A percentile compares a stretch with the other conserved stretches of the same genome.
Evolutionary conservation across 2,329 filamentous ascomycete species (phyloP).

Genomic region (Magnaporthiopsis incrustans): DNA sequence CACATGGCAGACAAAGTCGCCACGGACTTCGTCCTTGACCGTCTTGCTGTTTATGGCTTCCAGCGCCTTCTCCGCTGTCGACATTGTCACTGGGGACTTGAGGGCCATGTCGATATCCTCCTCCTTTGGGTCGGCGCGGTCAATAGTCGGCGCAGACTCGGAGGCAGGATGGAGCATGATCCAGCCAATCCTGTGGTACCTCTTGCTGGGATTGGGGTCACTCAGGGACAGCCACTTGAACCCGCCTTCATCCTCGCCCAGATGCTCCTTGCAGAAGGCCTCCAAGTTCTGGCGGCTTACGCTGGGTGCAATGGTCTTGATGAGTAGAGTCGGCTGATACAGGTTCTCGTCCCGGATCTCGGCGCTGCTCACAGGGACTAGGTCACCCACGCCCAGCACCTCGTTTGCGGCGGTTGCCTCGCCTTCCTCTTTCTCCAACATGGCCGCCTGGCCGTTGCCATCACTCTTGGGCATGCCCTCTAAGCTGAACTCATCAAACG

Average conservation of each 20-base stretch:
- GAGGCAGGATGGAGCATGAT: slow-evolving; percentile 84
- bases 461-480: slow-evolving; percentile 93
- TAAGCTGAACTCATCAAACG: slow-evolving; percentile 89
- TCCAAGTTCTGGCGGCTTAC: slow-evolving; percentile 92
- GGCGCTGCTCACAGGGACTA: slow-evolving; percentile 74
- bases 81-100: slow-evolving; percentile 42
- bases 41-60: slow-evolving; percentile 97
- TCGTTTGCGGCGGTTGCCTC: slow-evolving; percentile 88
- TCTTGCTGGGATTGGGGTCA: slow-evolving; percentile 93
- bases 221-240: slow-evolving; percentile 95
- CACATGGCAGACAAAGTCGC: slow-evolving; percentile 96
- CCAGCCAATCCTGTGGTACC: slow-evolving; percentile 97
- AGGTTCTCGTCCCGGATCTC: slow-evolving; percentile 86
- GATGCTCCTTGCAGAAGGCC: slow-evolving; percentile 86
- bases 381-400: slow-evolving; percentile 83
- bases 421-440: slow-evolving; percentile 91
- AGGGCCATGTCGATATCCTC: slow-evolving; percentile 47
- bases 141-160: slow-evolving; percentile 49
- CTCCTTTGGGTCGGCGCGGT: slow-evolving; percentile 66
- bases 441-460: slow-evolving; percentile 74
- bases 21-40: slow-evolving; percentile 85
- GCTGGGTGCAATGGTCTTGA: slow-evolving; percentile 96
- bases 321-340: slow-evolving; percentile 83
- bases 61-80: slow-evolving; percentile 75
- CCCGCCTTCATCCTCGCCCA: slow-evolving; percentile 83